A percentile compares a stretch with the other conserved stretches of the same genome.
Conservation (phyloP, 495 filamentous ascomycete genomes). For the Hyaloscypha finlandica region DNA sequence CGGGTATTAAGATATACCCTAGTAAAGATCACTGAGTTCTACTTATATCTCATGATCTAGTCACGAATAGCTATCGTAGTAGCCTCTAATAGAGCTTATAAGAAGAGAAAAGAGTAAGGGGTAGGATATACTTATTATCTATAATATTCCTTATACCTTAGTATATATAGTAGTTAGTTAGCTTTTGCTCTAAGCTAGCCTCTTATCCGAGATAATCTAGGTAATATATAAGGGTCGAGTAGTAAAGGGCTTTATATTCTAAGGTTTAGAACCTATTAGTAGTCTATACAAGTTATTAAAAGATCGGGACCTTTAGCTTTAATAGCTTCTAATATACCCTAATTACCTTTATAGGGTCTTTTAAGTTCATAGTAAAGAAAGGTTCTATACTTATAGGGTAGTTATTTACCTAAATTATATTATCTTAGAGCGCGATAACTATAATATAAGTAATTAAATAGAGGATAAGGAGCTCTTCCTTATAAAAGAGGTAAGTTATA, state of each 20-base stretch:
- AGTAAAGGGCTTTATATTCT: slow-evolving; percentile 18
- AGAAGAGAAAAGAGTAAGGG: slow-evolving; percentile 3
- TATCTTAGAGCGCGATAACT: slow-evolving; percentile 20
- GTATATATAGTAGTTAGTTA: slow-evolving; percentile 21
- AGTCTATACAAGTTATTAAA: slow-evolving; percentile 14
- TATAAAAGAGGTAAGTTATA: slow-evolving; percentile 22
- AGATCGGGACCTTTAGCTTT: slow-evolving; percentile 17
- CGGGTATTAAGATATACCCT: slow-evolving; percentile 13
- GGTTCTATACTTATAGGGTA: slow-evolving; percentile 10
- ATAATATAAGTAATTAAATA: slow-evolving; percentile 23
- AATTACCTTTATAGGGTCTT: slow-evolving; percentile 21
- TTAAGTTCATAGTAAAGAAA: slow-evolving; percentile 22
- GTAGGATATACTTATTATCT: slow-evolving; percentile 19
- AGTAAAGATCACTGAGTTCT: slow-evolving; percentile 7
- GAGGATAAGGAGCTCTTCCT: slow-evolving; percentile 23
- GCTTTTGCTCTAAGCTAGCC: slow-evolving; percentile 16
- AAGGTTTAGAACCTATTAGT: slow-evolving; percentile 9
- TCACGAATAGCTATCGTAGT: slow-evolving; percentile 7
- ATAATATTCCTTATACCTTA: slow-evolving; percentile 20
- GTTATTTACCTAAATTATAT: slow-evolving; percentile 17
- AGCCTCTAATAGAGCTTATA: slow-evolving; percentile 10
- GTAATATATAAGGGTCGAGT: slow-evolving; percentile 22
- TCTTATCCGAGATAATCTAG: slow-evolving; percentile 20
- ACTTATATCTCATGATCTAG: slow-evolving; percentile 18
- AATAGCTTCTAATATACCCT: slow-evolving; percentile 23